Base-by-base conservation (phyloP, 2,329 filamentous ascomycete genomes). In the Penicillium sp. region DNA sequence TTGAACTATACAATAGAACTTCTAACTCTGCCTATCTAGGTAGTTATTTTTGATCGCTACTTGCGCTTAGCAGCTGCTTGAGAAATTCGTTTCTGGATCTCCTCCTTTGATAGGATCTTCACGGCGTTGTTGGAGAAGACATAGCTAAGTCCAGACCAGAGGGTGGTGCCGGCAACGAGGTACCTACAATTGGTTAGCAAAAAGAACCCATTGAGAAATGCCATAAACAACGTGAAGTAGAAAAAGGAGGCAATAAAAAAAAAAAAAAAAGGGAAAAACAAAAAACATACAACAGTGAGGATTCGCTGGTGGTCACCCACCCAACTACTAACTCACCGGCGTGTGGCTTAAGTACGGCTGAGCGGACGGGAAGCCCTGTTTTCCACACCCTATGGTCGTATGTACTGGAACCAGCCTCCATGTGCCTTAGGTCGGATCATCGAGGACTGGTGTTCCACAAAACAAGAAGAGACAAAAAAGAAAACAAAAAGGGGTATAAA, bases 61-160 rank as follows among this genome's bases (percentile, higher is more conserved):
- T 69, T 65, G 45, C 68, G 68, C 56, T 64, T 66, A 13, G 59
- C 60, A 8, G 61, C 63, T 16, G 72, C 71, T 53, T 67, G 65
- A 7, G 68, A 65, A 50, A 72, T 66, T 45, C 70, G 70, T 56
- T 68, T 69, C 50, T 76, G 72, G 18, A 75, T 64, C 50, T 78
- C 74, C 47, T 76, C 67, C 40, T 78, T 75, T 14, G 72, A 77
- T 40, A 97, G 72, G 54, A 97, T 97, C 73, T 89, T 95, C 32
- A 97, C 92, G 0, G 92, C 93, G 66, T 96, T 89, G 72, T 94
- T 96, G 63, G 86, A 90, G 71, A 88, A 95, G 7, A 96, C 81
- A 72, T 99, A 99, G 73, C 92, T 96, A 14, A 92, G 81, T 8
- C 94, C 94, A 60, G 92, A 97, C 90, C 92, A 97, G 6, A 96